Percentiles rank a stretch among this genome's conserved stretches.
Conservation (phyloP, 208 protist genomes). For the Leishmania lainsoni region DNA sequence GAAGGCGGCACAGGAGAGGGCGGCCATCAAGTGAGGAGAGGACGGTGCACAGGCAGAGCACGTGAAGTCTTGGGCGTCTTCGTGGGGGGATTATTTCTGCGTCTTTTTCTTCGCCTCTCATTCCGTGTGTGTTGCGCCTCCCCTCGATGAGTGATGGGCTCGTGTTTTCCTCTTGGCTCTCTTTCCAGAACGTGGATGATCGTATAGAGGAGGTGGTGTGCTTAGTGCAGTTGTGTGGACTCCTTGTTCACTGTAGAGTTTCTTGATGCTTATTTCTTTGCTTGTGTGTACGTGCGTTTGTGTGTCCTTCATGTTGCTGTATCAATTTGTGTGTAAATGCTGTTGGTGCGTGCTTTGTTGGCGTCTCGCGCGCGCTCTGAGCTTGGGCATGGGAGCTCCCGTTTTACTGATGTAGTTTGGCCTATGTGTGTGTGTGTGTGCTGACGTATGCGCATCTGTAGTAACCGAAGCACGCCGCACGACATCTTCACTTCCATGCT, state of each 20-base stretch:
- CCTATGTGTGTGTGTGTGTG: not conserved
- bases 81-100: not conserved
- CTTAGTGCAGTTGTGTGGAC: not conserved
- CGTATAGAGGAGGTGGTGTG: not conserved
- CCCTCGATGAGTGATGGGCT: not conserved
- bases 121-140: not conserved
- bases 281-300: not conserved
- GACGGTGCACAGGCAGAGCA: not conserved
- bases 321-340: not conserved
- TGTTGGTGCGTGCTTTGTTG: constrained; percentile 1
- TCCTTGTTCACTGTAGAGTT: not conserved
- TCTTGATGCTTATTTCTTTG: not conserved
- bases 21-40: constrained; percentile 17
- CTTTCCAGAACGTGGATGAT: not conserved
- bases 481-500: not conserved
- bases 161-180: not conserved
- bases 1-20: constrained; percentile 35
- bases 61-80: not conserved
- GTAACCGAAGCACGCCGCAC: not conserved
- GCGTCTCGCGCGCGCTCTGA: not conserved
- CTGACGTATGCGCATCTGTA: not conserved
- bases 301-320: not conserved
- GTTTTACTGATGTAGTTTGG: not conserved
- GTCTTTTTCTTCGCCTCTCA: not conserved
- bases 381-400: not conserved